Evolutionary conservation across 164 flowering plant species (phyloP).

Genomic region (Malania oleifera): DNA sequence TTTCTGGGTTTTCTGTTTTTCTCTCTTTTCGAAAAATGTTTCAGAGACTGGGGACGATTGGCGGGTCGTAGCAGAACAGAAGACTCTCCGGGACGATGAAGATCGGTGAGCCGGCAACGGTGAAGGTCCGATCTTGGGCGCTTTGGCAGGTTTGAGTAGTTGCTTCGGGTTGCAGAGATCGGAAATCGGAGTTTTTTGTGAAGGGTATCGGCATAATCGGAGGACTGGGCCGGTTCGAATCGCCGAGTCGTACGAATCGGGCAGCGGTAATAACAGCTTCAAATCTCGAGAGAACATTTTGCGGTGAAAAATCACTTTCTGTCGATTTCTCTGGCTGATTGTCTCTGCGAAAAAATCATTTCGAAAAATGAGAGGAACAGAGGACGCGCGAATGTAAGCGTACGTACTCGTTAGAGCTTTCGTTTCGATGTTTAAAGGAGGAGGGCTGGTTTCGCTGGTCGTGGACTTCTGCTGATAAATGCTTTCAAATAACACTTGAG

Average conservation of each 20-base stretch:
- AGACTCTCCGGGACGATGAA: neutral
- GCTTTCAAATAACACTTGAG: slow-evolving; percentile 2
- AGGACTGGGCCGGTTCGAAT: neutral
- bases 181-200: neutral
- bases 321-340: neutral
- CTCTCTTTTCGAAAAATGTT: slow-evolving; percentile 9
- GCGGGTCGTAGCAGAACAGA: neutral
- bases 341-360: neutral
- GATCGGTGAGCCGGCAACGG: neutral
- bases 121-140: neutral
- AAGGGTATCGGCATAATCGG: neutral
- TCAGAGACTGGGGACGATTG: slow-evolving; percentile 17
- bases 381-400: neutral
- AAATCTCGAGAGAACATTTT: neutral
- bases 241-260: slow-evolving; percentile 1
- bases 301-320: neutral
- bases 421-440: neutral
- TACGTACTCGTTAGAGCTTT: neutral
- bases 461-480: slow-evolving; percentile 1
- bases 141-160: neutral
- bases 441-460: neutral
- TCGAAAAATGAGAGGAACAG: neutral
- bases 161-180: neutral
- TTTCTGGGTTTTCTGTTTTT: neutral
- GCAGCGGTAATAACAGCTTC: no score